Conservation (phyloP, 2,329 filamentous ascomycete genomes). For the Alternaria novae-zelandiae region DNA sequence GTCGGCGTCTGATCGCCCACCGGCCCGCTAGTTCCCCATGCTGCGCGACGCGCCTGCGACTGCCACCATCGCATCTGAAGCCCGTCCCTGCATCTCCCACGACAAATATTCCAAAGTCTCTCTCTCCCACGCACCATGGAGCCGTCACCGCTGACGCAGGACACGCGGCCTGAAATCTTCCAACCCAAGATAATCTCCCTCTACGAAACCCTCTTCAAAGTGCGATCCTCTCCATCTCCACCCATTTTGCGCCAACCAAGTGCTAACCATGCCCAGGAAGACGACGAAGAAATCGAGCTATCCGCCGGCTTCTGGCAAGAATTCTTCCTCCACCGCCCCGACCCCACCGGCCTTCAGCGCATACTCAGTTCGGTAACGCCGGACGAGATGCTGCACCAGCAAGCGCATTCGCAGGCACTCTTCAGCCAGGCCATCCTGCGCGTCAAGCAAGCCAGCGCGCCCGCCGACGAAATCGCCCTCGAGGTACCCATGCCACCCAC, state of each 20-base stretch:
- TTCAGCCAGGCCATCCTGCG: slow-evolving; percentile 75
- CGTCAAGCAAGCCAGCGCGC: slow-evolving; percentile 66
- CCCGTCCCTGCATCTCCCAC: not conserved
- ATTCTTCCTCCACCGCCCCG: slow-evolving; percentile 89
- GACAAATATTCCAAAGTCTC: not conserved
- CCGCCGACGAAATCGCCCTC: slow-evolving; percentile 77
- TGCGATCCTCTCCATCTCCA: slow-evolving; percentile 33
- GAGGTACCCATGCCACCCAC: slow-evolving; percentile 67
- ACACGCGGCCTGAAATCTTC: slow-evolving; percentile 87
- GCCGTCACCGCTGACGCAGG: slow-evolving; percentile 89
- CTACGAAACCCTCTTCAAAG: slow-evolving; percentile 80
- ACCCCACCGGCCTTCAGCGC: slow-evolving; percentile 69
- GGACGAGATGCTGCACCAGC: slow-evolving; percentile 76
- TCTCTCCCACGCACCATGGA: slow-evolving; percentile 65
- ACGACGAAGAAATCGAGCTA: slow-evolving; percentile 69
- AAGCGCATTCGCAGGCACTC: slow-evolving; percentile 77
- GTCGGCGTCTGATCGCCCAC: slow-evolving; percentile 12
- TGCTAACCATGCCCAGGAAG: slow-evolving; percentile 49
- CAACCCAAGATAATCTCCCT: slow-evolving; percentile 92
- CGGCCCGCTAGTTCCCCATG: slow-evolving; percentile 8
- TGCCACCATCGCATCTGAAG: not conserved
- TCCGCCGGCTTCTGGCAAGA: slow-evolving; percentile 95
- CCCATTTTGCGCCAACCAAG: not conserved
- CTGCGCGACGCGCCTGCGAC: slow-evolving; percentile 6
- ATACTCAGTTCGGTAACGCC: slow-evolving; percentile 74